Base-by-base conservation (phyloP, 1,139 yeast species). In the Yamadazyma trypodendri region DNA sequence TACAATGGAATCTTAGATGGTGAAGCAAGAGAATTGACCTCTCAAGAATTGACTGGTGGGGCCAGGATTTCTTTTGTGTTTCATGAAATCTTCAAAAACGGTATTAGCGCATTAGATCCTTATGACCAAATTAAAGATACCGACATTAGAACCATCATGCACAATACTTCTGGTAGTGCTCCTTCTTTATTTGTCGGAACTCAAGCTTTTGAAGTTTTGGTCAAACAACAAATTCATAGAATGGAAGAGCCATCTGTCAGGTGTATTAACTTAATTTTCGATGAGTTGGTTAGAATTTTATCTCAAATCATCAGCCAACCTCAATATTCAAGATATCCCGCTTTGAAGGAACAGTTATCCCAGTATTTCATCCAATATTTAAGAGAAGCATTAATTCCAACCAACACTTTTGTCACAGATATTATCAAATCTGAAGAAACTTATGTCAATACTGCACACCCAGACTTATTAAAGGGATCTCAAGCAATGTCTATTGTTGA, bases 101-200 rank as follows among this genome's bases (percentile, higher is more conserved):
- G 98, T 63, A 79, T 92, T 43, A 80, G 81, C 57, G 87, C 97
- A 0, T 72, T 92, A 43, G 98, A 94, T 61, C 99, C 99, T 40
- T 94, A 87, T 62, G 98, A 92, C 59, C 96, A 90, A 62, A 90
- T 92, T 55, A 90, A 89, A 67, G 98, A 92, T 60, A 85, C 87
- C 24, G 99, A 92, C 60, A 94, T 94, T 52, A 81, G 98, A 64
- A 92, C 98, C n/a, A 90, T 92, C 42, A 84, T 84, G 90, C 88
- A 90, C 69, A 92, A 92, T 61, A 87, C 97, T 32, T 85, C 96
- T 11, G 98, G 98, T 56, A 84, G 97, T 13, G 88, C 97, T 1
- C 98, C 98, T n/a, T 86, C 96, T 4, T 73, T 92, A 52, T 92
- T 92, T 65, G 98, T 92, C 42, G 98, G 97, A 33, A 92, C 98